Evolutionary conservation across 352 stramenopile genomes (phyloP).

Genomic region (Globisporangium polare): DNA sequence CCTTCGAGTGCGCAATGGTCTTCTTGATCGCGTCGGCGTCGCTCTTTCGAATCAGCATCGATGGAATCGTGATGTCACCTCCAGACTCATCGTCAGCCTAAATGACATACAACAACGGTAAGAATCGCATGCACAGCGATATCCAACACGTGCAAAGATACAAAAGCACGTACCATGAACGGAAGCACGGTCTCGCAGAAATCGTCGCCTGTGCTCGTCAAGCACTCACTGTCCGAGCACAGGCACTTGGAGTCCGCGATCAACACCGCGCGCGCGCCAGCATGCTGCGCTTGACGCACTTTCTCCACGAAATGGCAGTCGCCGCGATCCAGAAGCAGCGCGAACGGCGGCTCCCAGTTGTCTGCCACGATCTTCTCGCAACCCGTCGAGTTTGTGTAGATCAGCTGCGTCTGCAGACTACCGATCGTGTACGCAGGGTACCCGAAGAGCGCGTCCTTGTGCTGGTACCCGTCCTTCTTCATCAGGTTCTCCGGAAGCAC

Average conservation of each 20-base stretch:
- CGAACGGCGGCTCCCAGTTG: conserved; percentile 91
- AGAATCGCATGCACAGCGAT: not conserved
- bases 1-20: conserved; percentile 70
- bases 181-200: conserved; percentile 88
- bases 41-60: conserved; percentile 94
- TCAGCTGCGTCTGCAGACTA: conserved; percentile 85
- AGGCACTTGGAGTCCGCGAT: conserved; percentile 97
- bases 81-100: conserved; percentile 94
- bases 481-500: conserved; percentile 86
- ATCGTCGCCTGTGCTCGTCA: conserved; percentile 66
- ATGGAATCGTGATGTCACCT: conserved; percentile 96
- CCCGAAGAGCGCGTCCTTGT: conserved; percentile 96
- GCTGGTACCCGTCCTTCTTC: conserved; percentile 92
- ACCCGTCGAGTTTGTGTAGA: conserved; percentile 80
- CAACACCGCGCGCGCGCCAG: conserved; percentile 91
- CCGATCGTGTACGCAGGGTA: conserved; percentile 91
- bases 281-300: conserved; percentile 89
- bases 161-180: conserved; percentile 47
- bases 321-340: conserved; percentile 95
- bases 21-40: conserved; percentile 94
- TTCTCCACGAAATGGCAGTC: conserved; percentile 97
- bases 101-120: not conserved
- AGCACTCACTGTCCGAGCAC: conserved; percentile 84
- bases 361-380: conserved; percentile 77
- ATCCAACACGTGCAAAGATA: conserved; percentile 3